Conservation (phyloP, 441 rosid species). For the Aleurites moluccanus region DNA sequence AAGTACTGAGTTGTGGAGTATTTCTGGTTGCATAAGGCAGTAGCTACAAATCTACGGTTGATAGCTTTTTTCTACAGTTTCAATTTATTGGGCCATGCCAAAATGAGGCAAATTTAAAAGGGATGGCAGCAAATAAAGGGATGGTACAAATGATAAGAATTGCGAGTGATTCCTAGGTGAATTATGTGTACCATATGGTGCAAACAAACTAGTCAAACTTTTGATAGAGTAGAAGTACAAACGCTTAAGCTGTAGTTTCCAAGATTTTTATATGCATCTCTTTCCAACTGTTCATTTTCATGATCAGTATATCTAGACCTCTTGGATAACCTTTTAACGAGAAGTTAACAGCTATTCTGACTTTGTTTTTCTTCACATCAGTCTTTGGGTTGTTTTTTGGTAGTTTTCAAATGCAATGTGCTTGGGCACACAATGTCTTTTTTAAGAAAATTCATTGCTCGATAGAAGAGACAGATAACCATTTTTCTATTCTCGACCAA, state of each 20-base stretch:
- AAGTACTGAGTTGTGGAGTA: neutral
- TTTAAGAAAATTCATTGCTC: neutral
- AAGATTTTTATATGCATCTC: neutral
- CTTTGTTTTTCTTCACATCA: neutral
- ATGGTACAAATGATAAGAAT: neutral
- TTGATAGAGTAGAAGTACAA: neutral
- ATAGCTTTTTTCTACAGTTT: neutral
- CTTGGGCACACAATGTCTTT: neutral
- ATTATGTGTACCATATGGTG: neutral
- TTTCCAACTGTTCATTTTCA: neutral
- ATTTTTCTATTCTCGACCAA: neutral
- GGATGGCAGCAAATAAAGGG: neutral
- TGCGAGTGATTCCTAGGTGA: neutral
- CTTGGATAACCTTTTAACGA: neutral
- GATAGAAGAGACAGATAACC: neutral
- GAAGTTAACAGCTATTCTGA: neutral
- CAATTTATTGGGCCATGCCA: neutral
- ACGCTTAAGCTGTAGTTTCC: slow-evolving; percentile 2
- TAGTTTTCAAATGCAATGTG: neutral
- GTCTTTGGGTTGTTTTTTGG: neutral
- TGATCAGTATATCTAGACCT: neutral
- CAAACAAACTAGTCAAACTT: neutral
- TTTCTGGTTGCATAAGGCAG: neutral
- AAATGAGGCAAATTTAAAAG: neutral
- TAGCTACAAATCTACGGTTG: neutral